Evolutionary conservation across 169 alveolate genomes (phyloP).

Genomic region (Plasmodium vivax): DNA sequence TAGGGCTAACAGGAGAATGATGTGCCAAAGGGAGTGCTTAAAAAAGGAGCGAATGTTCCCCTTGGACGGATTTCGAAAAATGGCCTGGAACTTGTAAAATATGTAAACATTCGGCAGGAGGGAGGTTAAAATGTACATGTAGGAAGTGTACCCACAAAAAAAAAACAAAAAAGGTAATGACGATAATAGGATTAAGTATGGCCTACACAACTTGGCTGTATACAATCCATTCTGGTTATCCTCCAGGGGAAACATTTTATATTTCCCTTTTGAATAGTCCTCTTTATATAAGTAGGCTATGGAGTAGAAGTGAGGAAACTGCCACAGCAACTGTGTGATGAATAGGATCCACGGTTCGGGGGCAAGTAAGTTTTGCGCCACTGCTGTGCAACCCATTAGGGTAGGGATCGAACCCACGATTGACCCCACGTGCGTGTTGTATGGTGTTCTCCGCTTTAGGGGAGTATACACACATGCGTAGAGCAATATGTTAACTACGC

Average conservation of each 20-base stretch:
- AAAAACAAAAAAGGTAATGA: constrained; percentile 79
- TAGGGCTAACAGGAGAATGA: constrained; percentile 77
- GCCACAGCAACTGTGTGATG: constrained; percentile 83
- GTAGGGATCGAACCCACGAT: constrained; percentile 87
- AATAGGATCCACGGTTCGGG: constrained; percentile 84
- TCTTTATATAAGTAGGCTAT: constrained; percentile 84
- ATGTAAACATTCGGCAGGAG: constrained; percentile 77
- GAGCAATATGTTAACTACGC: constrained; percentile 45
- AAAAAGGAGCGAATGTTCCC: constrained; percentile 20
- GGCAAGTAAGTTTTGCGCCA: constrained; percentile 74
- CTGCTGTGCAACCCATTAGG: constrained; percentile 84
- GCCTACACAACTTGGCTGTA: constrained; percentile 81
- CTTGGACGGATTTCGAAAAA: constrained; percentile 13
- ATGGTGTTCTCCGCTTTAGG: constrained; percentile 74
- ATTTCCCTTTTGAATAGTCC: constrained; percentile 82
- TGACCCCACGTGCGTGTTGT: constrained; percentile 86
- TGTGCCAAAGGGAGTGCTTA: constrained; percentile 80
- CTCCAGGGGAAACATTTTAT: constrained; percentile 81
- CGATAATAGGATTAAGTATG: constrained; percentile 73
- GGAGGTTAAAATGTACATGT: constrained; percentile 76
- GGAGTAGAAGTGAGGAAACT: constrained; percentile 86
- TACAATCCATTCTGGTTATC: constrained; percentile 83
- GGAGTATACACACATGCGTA: constrained; percentile 72
- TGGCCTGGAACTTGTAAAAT: constrained; percentile 28
- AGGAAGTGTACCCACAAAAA: constrained; percentile 77